phyloP scores from a whole-genome alignment of 2,329 filamentous ascomycete genomes.

The Geosmithia putterillii region DNA sequence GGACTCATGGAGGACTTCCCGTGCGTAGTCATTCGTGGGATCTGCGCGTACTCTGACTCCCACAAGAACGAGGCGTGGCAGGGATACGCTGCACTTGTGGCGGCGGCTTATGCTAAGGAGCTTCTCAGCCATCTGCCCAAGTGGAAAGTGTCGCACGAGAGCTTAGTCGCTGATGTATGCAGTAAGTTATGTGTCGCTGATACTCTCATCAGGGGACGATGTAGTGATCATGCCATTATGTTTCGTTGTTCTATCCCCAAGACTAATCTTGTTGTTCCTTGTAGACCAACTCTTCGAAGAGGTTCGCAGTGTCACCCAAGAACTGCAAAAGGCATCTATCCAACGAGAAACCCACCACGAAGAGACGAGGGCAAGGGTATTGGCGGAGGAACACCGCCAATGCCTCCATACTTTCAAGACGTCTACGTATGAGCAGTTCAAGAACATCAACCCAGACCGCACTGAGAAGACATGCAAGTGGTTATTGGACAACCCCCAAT shows the following conservation, averaged over 20 bases:
- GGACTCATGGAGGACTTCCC: conserved; percentile 8
- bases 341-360: no score
- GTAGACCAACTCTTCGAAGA: no score
- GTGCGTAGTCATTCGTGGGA: conserved; percentile 19
- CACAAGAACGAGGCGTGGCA: conserved; percentile 20
- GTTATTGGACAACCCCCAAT: conserved; percentile 15
- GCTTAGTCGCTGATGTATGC: no score
- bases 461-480: conserved; percentile 18
- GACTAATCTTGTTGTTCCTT: no score
- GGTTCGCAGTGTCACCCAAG: no score
- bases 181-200: no score
- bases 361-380: no score
- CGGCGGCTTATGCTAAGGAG: conserved; percentile 12
- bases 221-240: no score
- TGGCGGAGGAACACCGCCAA: conserved; percentile 1
- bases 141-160: neutral
- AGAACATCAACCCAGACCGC: conserved; percentile 16
- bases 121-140: neutral
- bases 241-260: no score
- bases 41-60: conserved; percentile 22
- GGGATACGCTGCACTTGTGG: conserved; percentile 9
- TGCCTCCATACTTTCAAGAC: conserved; percentile 14
- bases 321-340: no score
- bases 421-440: conserved; percentile 10
- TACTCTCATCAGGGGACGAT: no score